Conservation (phyloP, 23 red algal genomes). For the Agarophyton chilense region DNA sequence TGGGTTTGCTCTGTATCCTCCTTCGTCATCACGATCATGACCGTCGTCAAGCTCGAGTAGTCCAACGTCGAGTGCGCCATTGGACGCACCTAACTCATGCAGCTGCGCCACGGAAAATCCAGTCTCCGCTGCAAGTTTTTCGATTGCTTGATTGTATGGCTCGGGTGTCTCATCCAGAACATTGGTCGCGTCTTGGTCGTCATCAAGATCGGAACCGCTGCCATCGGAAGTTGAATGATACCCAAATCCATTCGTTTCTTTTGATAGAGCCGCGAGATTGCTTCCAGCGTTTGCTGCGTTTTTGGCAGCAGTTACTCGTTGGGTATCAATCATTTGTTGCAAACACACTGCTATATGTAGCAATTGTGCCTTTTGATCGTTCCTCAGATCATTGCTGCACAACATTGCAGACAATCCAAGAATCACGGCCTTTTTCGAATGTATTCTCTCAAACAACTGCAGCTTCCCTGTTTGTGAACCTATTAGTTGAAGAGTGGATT, state of each 20-base stretch:
- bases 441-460: constrained; percentile 53
- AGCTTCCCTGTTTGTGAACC: constrained; percentile 41
- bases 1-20: not conserved
- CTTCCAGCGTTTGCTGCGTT: constrained; percentile 26
- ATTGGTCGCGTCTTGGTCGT: constrained; percentile 64
- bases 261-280: constrained; percentile 30
- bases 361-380: constrained; percentile 42
- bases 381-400: not conserved
- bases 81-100: constrained; percentile 16
- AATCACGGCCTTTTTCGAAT: constrained; percentile 50
- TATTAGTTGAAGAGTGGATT: constrained; percentile 43
- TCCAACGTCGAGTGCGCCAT: constrained; percentile 34
- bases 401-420: constrained; percentile 44
- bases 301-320: constrained; percentile 29
- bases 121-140: constrained; percentile 46
- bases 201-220: constrained; percentile 55
- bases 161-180: constrained; percentile 25
- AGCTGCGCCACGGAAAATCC: constrained; percentile 33
- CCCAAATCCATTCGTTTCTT: constrained; percentile 41
- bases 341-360: constrained; percentile 25
- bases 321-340: constrained; percentile 46
- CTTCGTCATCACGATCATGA: constrained; percentile 52
- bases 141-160: not conserved
- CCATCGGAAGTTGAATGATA: not conserved
- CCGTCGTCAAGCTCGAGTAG: constrained; percentile 57